Conservation (phyloP, 192 early-diverging fungal genomes). For the Backusella liffmaniae region DNA sequence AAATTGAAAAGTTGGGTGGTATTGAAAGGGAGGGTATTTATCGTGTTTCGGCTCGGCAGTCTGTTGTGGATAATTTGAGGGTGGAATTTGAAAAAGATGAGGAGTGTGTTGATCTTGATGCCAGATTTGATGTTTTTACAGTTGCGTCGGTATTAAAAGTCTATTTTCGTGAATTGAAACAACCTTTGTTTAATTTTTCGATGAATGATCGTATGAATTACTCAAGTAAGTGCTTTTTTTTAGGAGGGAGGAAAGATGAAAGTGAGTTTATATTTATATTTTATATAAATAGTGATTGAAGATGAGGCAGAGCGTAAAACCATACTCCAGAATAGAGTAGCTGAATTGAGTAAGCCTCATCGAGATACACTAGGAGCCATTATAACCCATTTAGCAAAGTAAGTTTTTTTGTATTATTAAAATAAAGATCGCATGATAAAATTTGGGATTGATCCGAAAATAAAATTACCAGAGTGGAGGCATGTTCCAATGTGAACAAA, state of each 20-base stretch:
- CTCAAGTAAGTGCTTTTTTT: conserved; percentile 33
- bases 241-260: not conserved
- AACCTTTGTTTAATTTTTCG: conserved; percentile 59
- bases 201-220: conserved; percentile 52
- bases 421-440: not conserved
- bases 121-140: conserved; percentile 51
- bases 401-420: conserved; percentile 12
- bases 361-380: conserved; percentile 52
- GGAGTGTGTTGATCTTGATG: conserved; percentile 13
- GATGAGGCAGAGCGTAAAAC: conserved; percentile 39
- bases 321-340: conserved; percentile 41
- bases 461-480: conserved; percentile 39
- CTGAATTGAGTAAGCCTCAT: conserved; percentile 45
- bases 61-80: conserved; percentile 25
- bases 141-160: conserved; percentile 62
- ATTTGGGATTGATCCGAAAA: not conserved
- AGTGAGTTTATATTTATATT: not conserved
- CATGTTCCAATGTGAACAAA: conserved; percentile 57
- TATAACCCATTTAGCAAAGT: conserved; percentile 59
- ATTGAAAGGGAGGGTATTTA: conserved; percentile 41
- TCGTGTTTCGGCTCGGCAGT: conserved; percentile 36
- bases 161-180: conserved; percentile 62
- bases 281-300: conserved; percentile 33
- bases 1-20: conserved; percentile 28
- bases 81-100: conserved; percentile 38